Conservation (phyloP, 352 stramenopile species). For the Pythium rishiriense region DNA sequence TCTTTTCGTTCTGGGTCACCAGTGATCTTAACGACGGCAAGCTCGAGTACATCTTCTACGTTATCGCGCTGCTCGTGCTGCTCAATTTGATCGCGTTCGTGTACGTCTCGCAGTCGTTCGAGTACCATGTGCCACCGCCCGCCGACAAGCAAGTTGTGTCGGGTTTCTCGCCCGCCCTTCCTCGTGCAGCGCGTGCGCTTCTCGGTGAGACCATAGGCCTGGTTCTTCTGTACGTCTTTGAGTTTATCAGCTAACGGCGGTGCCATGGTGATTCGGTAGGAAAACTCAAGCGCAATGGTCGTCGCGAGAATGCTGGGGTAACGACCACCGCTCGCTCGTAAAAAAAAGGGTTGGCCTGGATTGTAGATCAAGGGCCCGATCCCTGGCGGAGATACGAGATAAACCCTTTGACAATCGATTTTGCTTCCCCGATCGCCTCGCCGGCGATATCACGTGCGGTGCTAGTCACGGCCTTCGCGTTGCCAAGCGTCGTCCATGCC, state of each 20-base stretch:
- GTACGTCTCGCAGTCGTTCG: conserved; percentile 76
- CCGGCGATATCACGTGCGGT: conserved; percentile 84
- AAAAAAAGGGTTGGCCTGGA: neutral
- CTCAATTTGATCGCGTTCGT: conserved; percentile 70
- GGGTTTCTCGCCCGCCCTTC: conserved; percentile 33
- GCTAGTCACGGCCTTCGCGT: conserved; percentile 79
- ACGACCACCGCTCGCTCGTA: too few species aligned
- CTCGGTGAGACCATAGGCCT: conserved; percentile 14
- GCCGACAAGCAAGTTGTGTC: conserved; percentile 36
- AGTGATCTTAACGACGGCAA: conserved; percentile 89
- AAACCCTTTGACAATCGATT: conserved; percentile 79
- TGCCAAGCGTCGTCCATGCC: conserved; percentile 78
- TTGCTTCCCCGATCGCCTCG: conserved; percentile 80
- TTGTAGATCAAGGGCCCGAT: neutral
- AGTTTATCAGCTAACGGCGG: neutral
- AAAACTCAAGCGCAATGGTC: conserved; percentile 28
- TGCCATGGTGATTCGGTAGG: neutral
- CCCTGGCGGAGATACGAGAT: conserved; percentile 58
- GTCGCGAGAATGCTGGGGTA: too few species aligned
- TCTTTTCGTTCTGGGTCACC: conserved; percentile 90
- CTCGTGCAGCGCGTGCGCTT: conserved; percentile 26
- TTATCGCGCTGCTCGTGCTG: conserved; percentile 73
- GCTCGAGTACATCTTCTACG: conserved; percentile 90
- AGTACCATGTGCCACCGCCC: conserved; percentile 54
- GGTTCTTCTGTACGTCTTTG: neutral